A percentile compares a stretch with the other conserved stretches of the same genome.
Evolutionary conservation across 2,329 filamentous ascomycete genomes (phyloP).

Genomic region (Phialocephala subalpina): DNA sequence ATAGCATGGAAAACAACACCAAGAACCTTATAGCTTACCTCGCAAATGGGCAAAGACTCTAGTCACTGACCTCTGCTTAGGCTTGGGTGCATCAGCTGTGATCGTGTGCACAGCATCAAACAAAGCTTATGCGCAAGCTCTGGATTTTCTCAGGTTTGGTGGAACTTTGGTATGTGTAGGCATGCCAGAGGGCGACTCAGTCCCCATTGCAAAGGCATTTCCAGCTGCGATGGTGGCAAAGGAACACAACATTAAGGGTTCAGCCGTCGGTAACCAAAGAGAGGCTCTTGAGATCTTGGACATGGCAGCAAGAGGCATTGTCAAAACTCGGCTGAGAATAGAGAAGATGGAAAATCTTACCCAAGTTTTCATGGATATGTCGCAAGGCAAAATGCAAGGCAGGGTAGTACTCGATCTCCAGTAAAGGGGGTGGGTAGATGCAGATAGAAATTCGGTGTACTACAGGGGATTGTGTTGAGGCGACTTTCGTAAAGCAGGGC

Average conservation of each 20-base stretch:
- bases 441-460: not conserved
- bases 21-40: not conserved
- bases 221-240: conserved; percentile 51
- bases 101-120: conserved; percentile 63
- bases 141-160: conserved; percentile 55
- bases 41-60: not conserved
- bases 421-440: conserved; percentile 17
- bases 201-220: conserved; percentile 53
- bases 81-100: conserved; percentile 48
- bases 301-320: conserved; percentile 55
- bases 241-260: conserved; percentile 56
- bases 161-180: conserved; percentile 61
- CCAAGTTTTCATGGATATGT: conserved; percentile 54
- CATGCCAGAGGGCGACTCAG: conserved; percentile 54
- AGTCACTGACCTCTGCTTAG: conserved; percentile 1
- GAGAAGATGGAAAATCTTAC: conserved; percentile 57
- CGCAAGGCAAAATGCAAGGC: conserved; percentile 51
- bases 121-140: conserved; percentile 56
- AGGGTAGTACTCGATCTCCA: conserved; percentile 55
- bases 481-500: conserved; percentile 19
- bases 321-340: conserved; percentile 53
- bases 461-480: conserved; percentile 1
- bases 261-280: conserved; percentile 57
- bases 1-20: not conserved
- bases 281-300: conserved; percentile 58